Evolutionary conservation across 2,329 filamentous ascomycete genomes (phyloP).

Genomic region (Colletotrichum liaoningense): DNA sequence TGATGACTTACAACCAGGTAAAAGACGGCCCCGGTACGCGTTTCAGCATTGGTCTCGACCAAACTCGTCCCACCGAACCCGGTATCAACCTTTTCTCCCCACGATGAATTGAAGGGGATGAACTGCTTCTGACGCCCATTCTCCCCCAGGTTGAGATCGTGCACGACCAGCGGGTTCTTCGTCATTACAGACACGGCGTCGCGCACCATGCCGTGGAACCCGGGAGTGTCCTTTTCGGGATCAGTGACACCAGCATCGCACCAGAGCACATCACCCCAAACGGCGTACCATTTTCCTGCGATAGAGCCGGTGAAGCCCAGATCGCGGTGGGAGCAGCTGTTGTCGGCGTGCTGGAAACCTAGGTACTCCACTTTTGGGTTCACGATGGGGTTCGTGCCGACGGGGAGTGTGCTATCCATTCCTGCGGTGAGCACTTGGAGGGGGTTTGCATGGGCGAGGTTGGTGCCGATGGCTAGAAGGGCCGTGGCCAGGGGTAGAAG

Average conservation of each 20-base stretch:
- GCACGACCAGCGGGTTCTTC: slow-evolving; percentile 47
- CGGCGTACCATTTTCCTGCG: slow-evolving; percentile 50
- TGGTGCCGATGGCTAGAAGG: not conserved
- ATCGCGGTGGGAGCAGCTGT: slow-evolving; percentile 51
- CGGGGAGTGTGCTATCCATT: slow-evolving; percentile 51
- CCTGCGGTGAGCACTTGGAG: not conserved
- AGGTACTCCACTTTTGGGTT: slow-evolving; percentile 44
- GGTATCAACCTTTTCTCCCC: slow-evolving; percentile 48
- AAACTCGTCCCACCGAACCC: slow-evolving; percentile 55
- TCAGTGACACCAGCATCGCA: slow-evolving; percentile 47
- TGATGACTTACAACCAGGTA: slow-evolving; percentile 48
- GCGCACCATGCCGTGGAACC: slow-evolving; percentile 54
- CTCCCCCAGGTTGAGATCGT: slow-evolving; percentile 49
- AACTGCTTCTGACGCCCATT: slow-evolving; percentile 50
- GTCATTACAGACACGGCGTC: slow-evolving; percentile 49
- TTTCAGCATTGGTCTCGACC: slow-evolving; percentile 45
- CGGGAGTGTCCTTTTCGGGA: slow-evolving; percentile 41
- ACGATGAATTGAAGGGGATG: slow-evolving; percentile 47
- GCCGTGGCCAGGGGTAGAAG: slow-evolving; percentile 12
- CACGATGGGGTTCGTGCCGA: slow-evolving; percentile 49
- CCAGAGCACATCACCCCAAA: slow-evolving; percentile 52
- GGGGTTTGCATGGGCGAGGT: slow-evolving; percentile 1
- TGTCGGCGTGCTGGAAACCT: slow-evolving; percentile 49
- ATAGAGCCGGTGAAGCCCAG: slow-evolving; percentile 50
- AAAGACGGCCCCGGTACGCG: slow-evolving; percentile 46